Evolutionary conservation across 1,284 basidiomycete species (phyloP).

Genomic region (Apiotrichum gamsii): DNA sequence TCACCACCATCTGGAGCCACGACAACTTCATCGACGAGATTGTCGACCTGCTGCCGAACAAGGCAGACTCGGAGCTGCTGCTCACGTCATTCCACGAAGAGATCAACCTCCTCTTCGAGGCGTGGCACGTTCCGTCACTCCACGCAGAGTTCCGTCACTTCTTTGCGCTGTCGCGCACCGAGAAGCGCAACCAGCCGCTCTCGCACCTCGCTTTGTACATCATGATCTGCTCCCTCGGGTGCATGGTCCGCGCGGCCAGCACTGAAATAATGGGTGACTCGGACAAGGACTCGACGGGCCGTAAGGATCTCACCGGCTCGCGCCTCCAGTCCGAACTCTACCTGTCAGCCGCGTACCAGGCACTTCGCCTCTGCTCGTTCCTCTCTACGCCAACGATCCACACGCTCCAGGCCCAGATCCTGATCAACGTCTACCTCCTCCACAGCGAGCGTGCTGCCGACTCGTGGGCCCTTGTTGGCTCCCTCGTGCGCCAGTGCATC

Average conservation of each 20-base stretch:
- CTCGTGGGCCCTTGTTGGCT: constrained; percentile 41
- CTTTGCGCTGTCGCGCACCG: constrained; percentile 33
- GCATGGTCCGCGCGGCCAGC: constrained; percentile 40
- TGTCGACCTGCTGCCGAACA: constrained; percentile 39
- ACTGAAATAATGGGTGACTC: constrained; percentile 39
- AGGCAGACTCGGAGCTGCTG: constrained; percentile 39
- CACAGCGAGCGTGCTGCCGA: constrained; percentile 45
- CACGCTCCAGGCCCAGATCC: constrained; percentile 40
- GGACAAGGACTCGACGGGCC: neutral
- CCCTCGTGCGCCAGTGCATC: constrained; percentile 41
- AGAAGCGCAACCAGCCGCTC: constrained; percentile 40
- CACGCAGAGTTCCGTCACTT: constrained; percentile 37
- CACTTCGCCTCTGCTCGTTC: constrained; percentile 46
- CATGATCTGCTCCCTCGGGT: constrained; percentile 44
- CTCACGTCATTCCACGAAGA: constrained; percentile 37
- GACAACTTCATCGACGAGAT: constrained; percentile 47
- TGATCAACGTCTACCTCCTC: constrained; percentile 43
- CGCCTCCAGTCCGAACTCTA: constrained; percentile 46
- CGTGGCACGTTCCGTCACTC: constrained; percentile 42
- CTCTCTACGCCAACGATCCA: constrained; percentile 42
- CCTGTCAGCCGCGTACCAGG: constrained; percentile 46
- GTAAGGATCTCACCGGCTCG: constrained; percentile 41
- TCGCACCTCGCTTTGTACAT: constrained; percentile 40
- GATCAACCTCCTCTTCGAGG: constrained; percentile 38
- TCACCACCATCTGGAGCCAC: constrained; percentile 48